Evolutionary conservation across 768 basidiomycete genomes (phyloP).

Genomic region (Tylopilus vinaceipallidus): DNA sequence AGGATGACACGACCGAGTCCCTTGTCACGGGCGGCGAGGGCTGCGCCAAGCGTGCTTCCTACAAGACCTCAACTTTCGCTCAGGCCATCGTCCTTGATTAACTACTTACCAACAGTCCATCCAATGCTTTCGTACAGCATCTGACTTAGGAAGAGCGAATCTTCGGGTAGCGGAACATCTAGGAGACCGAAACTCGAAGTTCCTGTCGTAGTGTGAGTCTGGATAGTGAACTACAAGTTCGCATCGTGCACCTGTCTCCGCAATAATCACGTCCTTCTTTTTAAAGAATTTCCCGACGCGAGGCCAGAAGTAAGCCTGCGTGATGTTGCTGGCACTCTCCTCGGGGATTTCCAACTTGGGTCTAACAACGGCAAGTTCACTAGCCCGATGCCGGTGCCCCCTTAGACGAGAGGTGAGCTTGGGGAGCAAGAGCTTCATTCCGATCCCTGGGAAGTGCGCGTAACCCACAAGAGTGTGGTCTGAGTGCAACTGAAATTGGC

Average conservation of each 20-base stretch:
- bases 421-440: conserved; percentile 77
- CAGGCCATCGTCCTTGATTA: neutral
- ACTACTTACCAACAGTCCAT: conserved; percentile 68
- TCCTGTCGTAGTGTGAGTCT: conserved; percentile 32
- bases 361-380: conserved; percentile 45
- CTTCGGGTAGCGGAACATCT: conserved; percentile 75
- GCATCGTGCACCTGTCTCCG: conserved; percentile 69
- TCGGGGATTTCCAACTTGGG: conserved; percentile 43
- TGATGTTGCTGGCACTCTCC: conserved; percentile 54
- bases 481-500: conserved; percentile 62
- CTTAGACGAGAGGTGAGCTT: conserved; percentile 59
- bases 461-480: conserved; percentile 65
- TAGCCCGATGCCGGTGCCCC: conserved; percentile 38
- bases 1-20: conserved; percentile 68
- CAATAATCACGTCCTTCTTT: conserved; percentile 71
- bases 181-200: conserved; percentile 85
- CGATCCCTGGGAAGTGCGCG: conserved; percentile 60
- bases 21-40: conserved; percentile 71
- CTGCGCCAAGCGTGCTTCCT: conserved; percentile 73
- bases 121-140: conserved; percentile 93
- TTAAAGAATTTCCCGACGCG: conserved; percentile 70
- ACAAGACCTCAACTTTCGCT: neutral
- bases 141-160: conserved; percentile 65
- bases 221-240: neutral
- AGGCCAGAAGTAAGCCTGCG: conserved; percentile 86